Evolutionary conservation across 352 stramenopile species (phyloP).

Genomic region (Plasmopara halstedii): DNA sequence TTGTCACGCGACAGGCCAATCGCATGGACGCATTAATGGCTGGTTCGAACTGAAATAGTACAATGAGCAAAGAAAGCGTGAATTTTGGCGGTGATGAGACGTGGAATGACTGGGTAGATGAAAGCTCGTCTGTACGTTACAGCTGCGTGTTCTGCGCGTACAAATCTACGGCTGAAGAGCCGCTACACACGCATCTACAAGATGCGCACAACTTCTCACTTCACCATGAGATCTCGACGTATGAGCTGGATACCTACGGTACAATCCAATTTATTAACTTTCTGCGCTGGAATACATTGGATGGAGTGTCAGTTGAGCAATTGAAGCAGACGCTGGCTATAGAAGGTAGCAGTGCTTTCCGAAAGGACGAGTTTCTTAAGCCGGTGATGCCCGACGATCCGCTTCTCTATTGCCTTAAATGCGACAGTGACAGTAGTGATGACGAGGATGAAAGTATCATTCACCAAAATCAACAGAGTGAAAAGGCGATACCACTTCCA

Average conservation of each 20-base stretch:
- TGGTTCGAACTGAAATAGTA: not conserved
- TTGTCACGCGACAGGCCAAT: conserved; percentile 8
- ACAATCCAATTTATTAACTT: conserved; percentile 79
- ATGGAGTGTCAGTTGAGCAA: conserved; percentile 26
- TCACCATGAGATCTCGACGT: conserved; percentile 33
- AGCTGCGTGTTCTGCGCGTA: conserved; percentile 64
- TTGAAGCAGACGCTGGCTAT: conserved; percentile 39
- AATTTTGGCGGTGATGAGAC: conserved; percentile 39
- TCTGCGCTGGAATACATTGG: conserved; percentile 39
- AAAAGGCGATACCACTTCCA: conserved; percentile 1
- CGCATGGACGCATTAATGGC: conserved; percentile 8
- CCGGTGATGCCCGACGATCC: conserved; percentile 70
- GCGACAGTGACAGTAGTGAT: conserved; percentile 42
- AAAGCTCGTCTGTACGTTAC: conserved; percentile 39
- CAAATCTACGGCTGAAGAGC: conserved; percentile 35
- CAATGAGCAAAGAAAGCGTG: conserved; percentile 3
- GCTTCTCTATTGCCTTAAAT: conserved; percentile 77
- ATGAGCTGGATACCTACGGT: conserved; percentile 66
- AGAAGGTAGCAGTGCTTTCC: conserved; percentile 42
- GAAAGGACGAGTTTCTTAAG: conserved; percentile 66
- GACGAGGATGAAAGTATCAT: conserved; percentile 28
- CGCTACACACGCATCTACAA: conserved; percentile 54
- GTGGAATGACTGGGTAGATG: conserved; percentile 84
- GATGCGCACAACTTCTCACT: conserved; percentile 59
- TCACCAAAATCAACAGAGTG: conserved; percentile 29